Evolutionary conservation across 768 basidiomycete genomes (phyloP), one percentile per base, ranked within the genome.

Genomic region (Trametes cingulata): DNA sequence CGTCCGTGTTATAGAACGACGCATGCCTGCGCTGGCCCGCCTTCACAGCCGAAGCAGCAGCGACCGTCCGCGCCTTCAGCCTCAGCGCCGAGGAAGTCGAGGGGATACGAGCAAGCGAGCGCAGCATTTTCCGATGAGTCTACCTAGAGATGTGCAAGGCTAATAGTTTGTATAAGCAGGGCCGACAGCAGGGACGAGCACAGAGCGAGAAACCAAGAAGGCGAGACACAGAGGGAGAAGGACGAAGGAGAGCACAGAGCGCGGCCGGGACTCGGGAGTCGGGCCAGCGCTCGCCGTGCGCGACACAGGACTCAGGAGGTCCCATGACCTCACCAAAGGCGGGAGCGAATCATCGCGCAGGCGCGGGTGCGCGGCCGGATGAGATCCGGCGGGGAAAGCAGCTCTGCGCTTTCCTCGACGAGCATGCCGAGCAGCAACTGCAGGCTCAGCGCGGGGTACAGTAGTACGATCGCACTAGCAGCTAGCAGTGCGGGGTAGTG

Each of bases 1-100:
- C 73, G 60, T 88, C 83, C 2, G 77, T 65, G 65, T 88, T 91
- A 67, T 93, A 94, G 51, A 83, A 86, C 0, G 87, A 87, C 15
- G 79, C 79, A 57, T 70, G 51, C 10, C 71, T 65, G 24, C 65
- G 52, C 39, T 67, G 66, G 20, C 7, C 47, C 3, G 40, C 45
- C 20, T 24, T 35, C 2, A 36, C 35, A 15, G 48, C 19, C 27
- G 48, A 33, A 35, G 46, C 39, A 24, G 22, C 20, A 2, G 15
- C 39, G n/a, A 24, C n/a, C 6, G 33, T 45, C 9, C 56, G 56
- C n/a, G 56, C 10, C 27, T 41, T 49, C 14, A 22, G 19, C 14
- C 39, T 25, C 33, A 45, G 36, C 19, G 33, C 53, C 6, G 53
- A 35, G 19, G 41, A 22, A 12, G 20, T 20, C 9, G 53, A 5